These are phyloP conservation scores for Saksenaea oblongispora DNA, from an alignment of 371 early-diverging fungal genomes.

Conservation along the genomic window DNA sequence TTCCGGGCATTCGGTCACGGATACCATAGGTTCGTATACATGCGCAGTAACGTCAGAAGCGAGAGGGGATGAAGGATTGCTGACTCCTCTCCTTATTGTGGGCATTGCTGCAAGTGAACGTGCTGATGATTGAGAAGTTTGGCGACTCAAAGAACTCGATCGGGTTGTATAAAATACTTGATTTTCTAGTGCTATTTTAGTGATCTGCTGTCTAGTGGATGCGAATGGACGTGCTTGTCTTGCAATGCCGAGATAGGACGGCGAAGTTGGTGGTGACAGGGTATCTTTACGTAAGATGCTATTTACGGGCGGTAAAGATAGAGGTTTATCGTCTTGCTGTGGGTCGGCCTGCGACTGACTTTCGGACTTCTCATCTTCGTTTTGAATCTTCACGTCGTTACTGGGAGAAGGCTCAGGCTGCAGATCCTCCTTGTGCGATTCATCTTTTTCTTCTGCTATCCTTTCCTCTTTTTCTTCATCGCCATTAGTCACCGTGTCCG, in stretches of 20 bases:
- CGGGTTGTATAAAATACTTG: conserved; percentile 25
- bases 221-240: background rate
- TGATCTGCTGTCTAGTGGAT: conserved; percentile 14
- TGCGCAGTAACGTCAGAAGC: background rate
- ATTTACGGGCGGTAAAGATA: background rate
- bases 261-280: background rate
- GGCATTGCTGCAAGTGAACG: background rate
- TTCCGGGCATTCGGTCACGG: background rate
- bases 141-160: conserved; percentile 34
- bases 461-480: background rate
- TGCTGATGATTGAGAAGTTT: conserved; percentile 8
- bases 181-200: conserved; percentile 11
- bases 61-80: background rate
- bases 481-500: background rate
- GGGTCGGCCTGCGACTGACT: background rate
- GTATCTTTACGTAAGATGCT: background rate
- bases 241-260: background rate
- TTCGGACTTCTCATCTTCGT: background rate
- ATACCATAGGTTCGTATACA: background rate
- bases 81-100: background rate
- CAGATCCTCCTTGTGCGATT: background rate
- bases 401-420: background rate
- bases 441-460: background rate
- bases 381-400: background rate
- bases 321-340: background rate